Percentiles rank a stretch among this genome's conserved stretches.
Evolutionary conservation across 805 yeast species (phyloP).

Genomic region (Wickerhamomyces xylosicus): DNA sequence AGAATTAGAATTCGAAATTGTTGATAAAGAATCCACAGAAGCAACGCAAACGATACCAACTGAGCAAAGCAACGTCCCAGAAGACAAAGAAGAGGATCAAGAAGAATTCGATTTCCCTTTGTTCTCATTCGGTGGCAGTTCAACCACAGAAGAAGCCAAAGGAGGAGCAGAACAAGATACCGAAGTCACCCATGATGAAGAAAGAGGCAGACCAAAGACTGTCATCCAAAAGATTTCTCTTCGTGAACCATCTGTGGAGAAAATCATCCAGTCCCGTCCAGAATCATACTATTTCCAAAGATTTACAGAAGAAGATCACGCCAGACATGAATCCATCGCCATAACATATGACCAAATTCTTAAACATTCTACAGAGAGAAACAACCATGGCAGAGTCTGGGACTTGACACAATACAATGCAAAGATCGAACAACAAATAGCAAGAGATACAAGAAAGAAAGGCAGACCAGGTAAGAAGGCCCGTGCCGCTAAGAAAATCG

Average conservation of each 20-base stretch:
- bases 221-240: constrained; percentile 9
- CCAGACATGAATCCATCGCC: constrained; percentile 8
- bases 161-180: constrained; percentile 7
- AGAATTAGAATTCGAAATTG: constrained; percentile 17
- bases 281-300: constrained; percentile 12
- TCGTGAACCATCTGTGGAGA: constrained; percentile 18
- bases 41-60: neutral
- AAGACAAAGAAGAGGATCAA: constrained; percentile 3
- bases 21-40: constrained; percentile 4
- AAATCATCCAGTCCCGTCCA: constrained; percentile 15
- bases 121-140: constrained; percentile 16
- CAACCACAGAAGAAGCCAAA: neutral
- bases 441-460: constrained; percentile 5
- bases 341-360: constrained; percentile 12
- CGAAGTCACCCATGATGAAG: constrained; percentile 6
- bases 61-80: too few species aligned
- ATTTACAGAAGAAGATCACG: constrained; percentile 4
- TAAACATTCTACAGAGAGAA: neutral
- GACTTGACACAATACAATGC: constrained; percentile 10
- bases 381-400: constrained; percentile 7
- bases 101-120: constrained; percentile 20
- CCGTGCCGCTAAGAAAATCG: constrained; percentile 6
- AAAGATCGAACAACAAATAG: constrained; percentile 7
- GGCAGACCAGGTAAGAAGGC: constrained; percentile 19
- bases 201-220: constrained; percentile 1